Evolutionary conservation across 495 filamentous ascomycete species (phyloP), one percentile per base, ranked within the genome.

Genomic region (Tuber microsphaerosporum): DNA sequence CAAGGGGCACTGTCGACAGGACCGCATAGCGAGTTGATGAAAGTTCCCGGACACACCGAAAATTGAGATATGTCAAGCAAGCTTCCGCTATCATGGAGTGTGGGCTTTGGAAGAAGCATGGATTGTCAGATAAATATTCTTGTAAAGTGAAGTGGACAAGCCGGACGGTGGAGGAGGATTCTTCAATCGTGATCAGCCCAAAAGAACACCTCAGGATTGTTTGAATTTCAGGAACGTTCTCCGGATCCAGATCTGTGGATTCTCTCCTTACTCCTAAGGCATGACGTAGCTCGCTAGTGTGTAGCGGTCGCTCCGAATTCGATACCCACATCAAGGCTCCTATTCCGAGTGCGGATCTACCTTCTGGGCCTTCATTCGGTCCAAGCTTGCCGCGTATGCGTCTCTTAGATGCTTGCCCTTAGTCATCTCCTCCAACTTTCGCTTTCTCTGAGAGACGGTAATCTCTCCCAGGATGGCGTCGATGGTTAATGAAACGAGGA

Each of bases 1-100:
- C 22, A n/a, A 51, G 48, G 7, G 48, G 1, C 8, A 2, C 0
- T 2, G 1, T n/a, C 0, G 22, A 0, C 0, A 1, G 8, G 8
- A 2, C 48, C 0, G 48, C 2, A n/a, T 2, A 1, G 0, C 3
- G 1, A 51, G 22, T 12, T 12, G 48, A 8, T 6, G 20, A 10
- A 10, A 51, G 22, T n/a, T n/a, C 48, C 22, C 48, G 20, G 8
- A n/a, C 9, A 51, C 9, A 2, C 8, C 0, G 22, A n/a, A 51
- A 51, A 51, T n/a, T n/a, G 48, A 51, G 22, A 22, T n/a, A 51
- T 3, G 48, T n/a, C 48, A 51, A n/a, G 8, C 48, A 51, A n/a
- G n/a, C 48, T 22, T 51, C 48, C 8, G 48, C 22, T n/a, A 51
- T 51, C 48, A 51, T 51, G 1, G 48, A 12, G 7, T 51, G 22